These are phyloP conservation scores for Trichoderma virens DNA, from an alignment of 495 filamentous ascomycete species.

Conservation along the genomic window DNA sequence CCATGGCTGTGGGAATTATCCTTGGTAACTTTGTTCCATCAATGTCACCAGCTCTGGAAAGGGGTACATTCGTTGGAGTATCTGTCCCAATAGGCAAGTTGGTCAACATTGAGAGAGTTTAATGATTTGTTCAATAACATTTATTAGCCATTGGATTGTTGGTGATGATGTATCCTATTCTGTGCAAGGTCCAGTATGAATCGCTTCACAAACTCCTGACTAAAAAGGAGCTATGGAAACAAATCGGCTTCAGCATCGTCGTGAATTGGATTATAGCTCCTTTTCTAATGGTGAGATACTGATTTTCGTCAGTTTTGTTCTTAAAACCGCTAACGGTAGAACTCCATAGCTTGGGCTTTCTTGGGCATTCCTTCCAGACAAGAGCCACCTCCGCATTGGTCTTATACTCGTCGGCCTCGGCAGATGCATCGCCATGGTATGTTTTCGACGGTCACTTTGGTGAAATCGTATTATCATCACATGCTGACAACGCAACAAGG, in stretches of 20 bases:
- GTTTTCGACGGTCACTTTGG: no score
- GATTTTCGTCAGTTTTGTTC: background rate
- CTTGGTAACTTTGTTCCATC: constrained; percentile 69
- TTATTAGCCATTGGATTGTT: constrained; percentile 65
- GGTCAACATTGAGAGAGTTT: no score
- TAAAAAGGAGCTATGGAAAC: constrained; percentile 61
- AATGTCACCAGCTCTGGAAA: constrained; percentile 55
- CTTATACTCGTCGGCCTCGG: constrained; percentile 73
- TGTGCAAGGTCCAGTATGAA: constrained; percentile 89
- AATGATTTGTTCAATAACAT: no score
- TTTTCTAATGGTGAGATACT: constrained; percentile 64
- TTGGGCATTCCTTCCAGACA: constrained; percentile 77
- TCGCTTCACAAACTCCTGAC: constrained; percentile 62
- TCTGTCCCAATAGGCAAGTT: constrained; percentile 66
- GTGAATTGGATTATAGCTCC: constrained; percentile 90
- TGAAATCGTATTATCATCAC: no score
- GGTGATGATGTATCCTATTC: constrained; percentile 93
- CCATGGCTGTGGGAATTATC: constrained; percentile 73
- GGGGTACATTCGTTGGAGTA: constrained; percentile 65
- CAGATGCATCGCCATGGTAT: constrained; percentile 81
- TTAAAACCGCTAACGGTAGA: background rate
- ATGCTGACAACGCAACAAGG: constrained; percentile 29
- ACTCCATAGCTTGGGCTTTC: constrained; percentile 53
- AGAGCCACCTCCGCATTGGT: constrained; percentile 57
- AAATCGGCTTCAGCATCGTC: constrained; percentile 69